These are phyloP conservation scores for Sarocladium oryzae DNA, from an alignment of 2,329 filamentous ascomycete genomes.

Conservation along the genomic window DNA sequence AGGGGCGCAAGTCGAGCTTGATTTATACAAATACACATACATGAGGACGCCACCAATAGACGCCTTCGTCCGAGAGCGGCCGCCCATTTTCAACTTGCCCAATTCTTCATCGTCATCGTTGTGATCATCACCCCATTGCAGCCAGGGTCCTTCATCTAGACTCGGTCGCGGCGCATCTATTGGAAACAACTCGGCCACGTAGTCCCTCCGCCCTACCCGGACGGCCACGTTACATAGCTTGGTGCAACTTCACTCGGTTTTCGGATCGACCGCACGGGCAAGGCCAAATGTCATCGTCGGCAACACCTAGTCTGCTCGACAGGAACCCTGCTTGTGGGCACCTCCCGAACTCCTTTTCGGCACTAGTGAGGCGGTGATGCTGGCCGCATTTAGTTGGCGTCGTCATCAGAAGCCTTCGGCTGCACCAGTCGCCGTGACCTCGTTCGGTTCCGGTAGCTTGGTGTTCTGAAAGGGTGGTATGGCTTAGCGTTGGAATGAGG, in stretches of 20 bases:
- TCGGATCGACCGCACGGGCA: not conserved
- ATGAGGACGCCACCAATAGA: too few relatives aligned
- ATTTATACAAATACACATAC: too few relatives aligned
- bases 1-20: not conserved
- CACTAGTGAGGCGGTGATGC: not conserved
- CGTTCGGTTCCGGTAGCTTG: not conserved
- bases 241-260: not conserved
- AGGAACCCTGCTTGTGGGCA: too few relatives aligned
- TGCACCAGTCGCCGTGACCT: not conserved
- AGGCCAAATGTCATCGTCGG: not conserved
- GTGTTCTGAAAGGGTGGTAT: not conserved
- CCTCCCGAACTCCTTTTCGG: too few relatives aligned
- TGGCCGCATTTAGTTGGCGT: slow-evolving; percentile 1
- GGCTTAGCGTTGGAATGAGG: not conserved
- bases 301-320: not conserved
- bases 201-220: not conserved
- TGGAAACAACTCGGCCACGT: too few relatives aligned
- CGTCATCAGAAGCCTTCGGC: not conserved
- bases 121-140: too few relatives aligned
- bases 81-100: too few relatives aligned
- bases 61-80: too few relatives aligned
- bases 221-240: not conserved
- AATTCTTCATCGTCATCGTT: too few relatives aligned
- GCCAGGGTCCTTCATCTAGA: too few relatives aligned
- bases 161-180: too few relatives aligned